Evolutionary conservation across 1,139 yeast genomes (phyloP), one percentile per base, ranked within the genome.

Genomic region (Suhomyces yuchorum): DNA sequence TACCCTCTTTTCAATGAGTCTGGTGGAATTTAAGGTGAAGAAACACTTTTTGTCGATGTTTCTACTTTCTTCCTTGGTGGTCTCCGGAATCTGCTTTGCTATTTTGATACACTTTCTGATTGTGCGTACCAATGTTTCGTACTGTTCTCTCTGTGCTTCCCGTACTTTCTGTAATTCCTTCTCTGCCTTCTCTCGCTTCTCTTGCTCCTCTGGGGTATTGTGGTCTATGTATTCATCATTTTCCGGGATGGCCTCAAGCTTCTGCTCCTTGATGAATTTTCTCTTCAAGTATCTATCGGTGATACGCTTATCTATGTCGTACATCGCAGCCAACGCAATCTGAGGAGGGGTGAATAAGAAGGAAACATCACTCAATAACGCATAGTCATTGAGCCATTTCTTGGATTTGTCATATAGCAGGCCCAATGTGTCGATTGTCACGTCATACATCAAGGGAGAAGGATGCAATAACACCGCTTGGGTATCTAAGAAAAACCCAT

Each of bases 301-400:
- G 24, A 87, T 66, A n/a, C 77, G 79, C 54, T 76, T 81, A 63
- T 91, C 87, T 19, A 78, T 80, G 43, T 77, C 77, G 65, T 85
- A 81, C 65, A 92, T 75, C 6, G 95, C 90, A 0, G 97, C 96
- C 48, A 93, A 71, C 0, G 98, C 97, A 34, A 93, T 87, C 59
- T 93, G 99, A 1, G 99, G 97, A 2, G 99, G 99, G 0, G 98
- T 85, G 65, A 73, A 93, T 30, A 84, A 70, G 58, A 90, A 92
- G 14, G 78, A 72, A 3, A 81, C 92, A 61, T 92, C 96, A 26
- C 95, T 83, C 39, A 87, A 70, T 42, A 91, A 65, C 0, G 73
- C 76, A 50, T 87, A 78, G 17, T 84, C 85, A 41, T 83, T 80
- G 7, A 90, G 74, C 67, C 84, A 70, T 28, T 72, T 74, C 56